A percentile compares a stretch with the other conserved stretches of the same genome.
Evolutionary conservation across 2,329 filamentous ascomycete species (phyloP).

Genomic region (Calonectria multiphialidica): DNA sequence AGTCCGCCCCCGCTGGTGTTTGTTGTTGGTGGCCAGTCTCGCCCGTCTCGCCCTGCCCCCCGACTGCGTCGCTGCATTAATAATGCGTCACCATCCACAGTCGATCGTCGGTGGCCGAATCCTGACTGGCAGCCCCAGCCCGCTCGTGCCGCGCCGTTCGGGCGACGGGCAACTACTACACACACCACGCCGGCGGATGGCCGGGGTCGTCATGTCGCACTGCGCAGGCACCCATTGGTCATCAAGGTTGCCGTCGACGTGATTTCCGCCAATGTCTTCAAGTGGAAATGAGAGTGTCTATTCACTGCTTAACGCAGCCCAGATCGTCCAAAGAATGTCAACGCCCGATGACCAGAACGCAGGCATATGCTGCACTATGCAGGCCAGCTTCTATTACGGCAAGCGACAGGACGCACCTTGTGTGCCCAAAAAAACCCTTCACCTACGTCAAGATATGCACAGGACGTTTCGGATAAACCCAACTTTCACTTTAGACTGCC

Average conservation of each 20-base stretch:
- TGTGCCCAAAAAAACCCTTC: not conserved
- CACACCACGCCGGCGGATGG: not conserved
- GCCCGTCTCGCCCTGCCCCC: not conserved
- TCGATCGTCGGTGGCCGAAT: not conserved
- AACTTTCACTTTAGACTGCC: too few species aligned
- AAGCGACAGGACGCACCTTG: too few species aligned
- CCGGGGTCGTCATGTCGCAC: not conserved
- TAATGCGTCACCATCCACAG: conserved; percentile 1
- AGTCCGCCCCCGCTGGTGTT: not conserved
- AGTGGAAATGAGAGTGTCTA: too few species aligned
- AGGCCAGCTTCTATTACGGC: too few species aligned
- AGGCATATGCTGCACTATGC: not conserved
- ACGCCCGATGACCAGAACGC: not conserved
- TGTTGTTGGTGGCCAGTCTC: not conserved
- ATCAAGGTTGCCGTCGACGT: not conserved
- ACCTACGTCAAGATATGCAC: not conserved
- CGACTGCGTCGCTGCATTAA: not conserved
- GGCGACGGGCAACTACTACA: not conserved
- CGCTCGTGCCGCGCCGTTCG: not conserved
- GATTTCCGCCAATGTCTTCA: too few species aligned
- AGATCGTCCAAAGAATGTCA: too few species aligned
- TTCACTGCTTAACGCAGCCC: too few species aligned
- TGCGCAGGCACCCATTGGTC: not conserved
- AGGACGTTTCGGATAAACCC: not conserved
- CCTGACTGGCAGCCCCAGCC: not conserved